Conservation (phyloP, 192 early-diverging fungal genomes). For the Coemansia nantahalensis region DNA sequence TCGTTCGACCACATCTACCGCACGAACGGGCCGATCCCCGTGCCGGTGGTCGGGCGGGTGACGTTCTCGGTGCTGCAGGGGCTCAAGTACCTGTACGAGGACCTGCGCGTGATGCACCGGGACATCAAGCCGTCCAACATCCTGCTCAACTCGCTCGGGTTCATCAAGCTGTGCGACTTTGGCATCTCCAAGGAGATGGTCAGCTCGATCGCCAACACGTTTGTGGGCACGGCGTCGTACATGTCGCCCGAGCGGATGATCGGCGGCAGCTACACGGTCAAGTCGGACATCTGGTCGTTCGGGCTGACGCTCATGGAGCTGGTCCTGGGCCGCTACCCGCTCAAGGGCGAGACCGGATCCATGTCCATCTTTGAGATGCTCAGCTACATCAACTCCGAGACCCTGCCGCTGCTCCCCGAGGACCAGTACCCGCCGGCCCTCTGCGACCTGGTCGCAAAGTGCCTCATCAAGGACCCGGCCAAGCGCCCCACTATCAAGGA, state of each 20-base stretch:
- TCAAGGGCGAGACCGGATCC: constrained; percentile 63
- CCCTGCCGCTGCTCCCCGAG: constrained; percentile 72
- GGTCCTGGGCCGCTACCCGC: constrained; percentile 70
- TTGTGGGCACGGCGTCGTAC: constrained; percentile 82
- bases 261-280: constrained; percentile 73
- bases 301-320: constrained; percentile 82
- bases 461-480: constrained; percentile 51
- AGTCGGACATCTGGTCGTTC: constrained; percentile 81
- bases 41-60: constrained; percentile 83
- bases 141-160: constrained; percentile 73
- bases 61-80: constrained; percentile 74
- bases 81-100: constrained; percentile 81
- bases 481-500: constrained; percentile 64
- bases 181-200: constrained; percentile 89
- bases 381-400: constrained; percentile 88
- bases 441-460: constrained; percentile 67
- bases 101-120: constrained; percentile 92
- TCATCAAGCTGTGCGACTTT: constrained; percentile 84
- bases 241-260: constrained; percentile 85
- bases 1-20: constrained; percentile 92
- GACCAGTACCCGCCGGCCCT: constrained; percentile 74
- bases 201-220: constrained; percentile 80
- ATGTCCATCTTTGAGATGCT: constrained; percentile 90
- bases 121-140: constrained; percentile 89
- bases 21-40: constrained; percentile 85